phyloP scores from a whole-genome alignment of 2,329 filamentous ascomycete genomes.

The Periconia digitata region DNA sequence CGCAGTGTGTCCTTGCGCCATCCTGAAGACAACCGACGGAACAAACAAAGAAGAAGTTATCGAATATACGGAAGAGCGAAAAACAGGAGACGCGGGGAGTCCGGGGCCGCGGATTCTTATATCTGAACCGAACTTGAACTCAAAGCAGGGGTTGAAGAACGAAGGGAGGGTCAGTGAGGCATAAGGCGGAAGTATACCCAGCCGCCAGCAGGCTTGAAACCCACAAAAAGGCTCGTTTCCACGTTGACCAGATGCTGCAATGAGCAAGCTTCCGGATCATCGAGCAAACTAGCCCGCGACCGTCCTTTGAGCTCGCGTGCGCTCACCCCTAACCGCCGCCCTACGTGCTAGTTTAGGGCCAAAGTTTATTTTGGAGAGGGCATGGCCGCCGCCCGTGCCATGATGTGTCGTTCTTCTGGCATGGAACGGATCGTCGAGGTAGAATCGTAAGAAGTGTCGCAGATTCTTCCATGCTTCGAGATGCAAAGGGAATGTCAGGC shows the following conservation, averaged over 20 bases:
- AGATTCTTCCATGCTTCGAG: neutral
- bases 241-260: neutral
- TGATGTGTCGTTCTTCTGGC: neutral
- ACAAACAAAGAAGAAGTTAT: neutral
- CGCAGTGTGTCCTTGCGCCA: neutral
- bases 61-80: neutral
- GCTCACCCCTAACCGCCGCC: neutral
- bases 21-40: too few species aligned
- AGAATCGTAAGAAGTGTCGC: neutral
- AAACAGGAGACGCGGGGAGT: neutral
- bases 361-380: neutral
- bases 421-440: slow-evolving; percentile 2
- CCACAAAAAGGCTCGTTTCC: slow-evolving; percentile 1
- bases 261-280: neutral
- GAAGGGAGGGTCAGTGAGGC: neutral
- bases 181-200: neutral
- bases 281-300: neutral
- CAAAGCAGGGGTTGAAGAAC: neutral
- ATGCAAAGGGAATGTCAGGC: too few species aligned
- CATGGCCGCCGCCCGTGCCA: neutral
- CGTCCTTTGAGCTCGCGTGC: neutral
- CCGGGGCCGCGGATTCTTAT: neutral
- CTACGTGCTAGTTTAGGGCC: neutral
- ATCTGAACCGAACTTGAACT: neutral
- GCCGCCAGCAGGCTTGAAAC: neutral